Evolutionary conservation across 2,329 filamentous ascomycete species (phyloP).

Genomic region (Ambrosiella beaveri): DNA sequence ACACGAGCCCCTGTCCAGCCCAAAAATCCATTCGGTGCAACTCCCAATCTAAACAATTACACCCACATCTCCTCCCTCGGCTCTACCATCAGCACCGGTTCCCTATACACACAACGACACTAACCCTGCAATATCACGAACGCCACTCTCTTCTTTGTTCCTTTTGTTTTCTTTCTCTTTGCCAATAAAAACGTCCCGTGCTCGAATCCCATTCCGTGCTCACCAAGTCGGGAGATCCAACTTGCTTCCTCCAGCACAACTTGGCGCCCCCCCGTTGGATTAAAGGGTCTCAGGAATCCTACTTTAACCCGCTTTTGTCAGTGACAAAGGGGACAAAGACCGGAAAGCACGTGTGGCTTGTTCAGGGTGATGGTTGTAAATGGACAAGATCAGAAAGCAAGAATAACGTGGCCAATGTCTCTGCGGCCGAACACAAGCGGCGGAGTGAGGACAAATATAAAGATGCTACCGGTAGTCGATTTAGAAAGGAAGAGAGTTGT

Average conservation of each 20-base stretch:
- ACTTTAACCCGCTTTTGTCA: neutral
- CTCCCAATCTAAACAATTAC: too few species aligned
- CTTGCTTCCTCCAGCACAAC: neutral
- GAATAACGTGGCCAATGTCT: neutral
- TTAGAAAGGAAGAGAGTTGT: neutral
- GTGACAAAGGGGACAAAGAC: neutral
- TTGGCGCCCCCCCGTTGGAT: neutral
- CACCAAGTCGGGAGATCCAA: too few species aligned
- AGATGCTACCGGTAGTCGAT: neutral
- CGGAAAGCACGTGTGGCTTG: neutral
- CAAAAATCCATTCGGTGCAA: too few species aligned
- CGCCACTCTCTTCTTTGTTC: too few species aligned
- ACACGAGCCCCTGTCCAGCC: too few species aligned
- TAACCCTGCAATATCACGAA: too few species aligned
- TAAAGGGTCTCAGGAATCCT: neutral
- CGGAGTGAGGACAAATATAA: neutral
- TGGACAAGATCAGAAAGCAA: neutral
- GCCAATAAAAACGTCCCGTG: too few species aligned
- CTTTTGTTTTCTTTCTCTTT: too few species aligned
- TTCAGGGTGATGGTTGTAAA: neutral
- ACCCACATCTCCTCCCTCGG: too few species aligned
- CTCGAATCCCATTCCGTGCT: too few species aligned
- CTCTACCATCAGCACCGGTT: too few species aligned
- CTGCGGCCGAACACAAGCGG: neutral
- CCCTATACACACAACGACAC: too few species aligned